phyloP scores from a whole-genome alignment of 108 stramenopile genomes.

The Epithemia pelagica region DNA sequence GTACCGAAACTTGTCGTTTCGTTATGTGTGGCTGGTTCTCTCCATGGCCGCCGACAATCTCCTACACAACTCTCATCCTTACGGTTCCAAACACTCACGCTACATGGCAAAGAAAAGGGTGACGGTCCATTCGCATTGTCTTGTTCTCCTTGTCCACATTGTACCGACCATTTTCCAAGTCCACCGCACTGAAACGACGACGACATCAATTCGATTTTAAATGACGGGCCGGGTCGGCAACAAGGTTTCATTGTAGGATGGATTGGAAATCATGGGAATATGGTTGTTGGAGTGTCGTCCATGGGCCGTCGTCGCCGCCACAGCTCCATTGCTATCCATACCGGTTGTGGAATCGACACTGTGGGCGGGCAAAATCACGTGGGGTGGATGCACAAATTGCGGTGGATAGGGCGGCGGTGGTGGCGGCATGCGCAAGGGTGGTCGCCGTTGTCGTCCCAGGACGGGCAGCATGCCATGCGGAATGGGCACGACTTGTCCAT shows the following conservation, averaged over 20 bases:
- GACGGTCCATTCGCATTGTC: too few species aligned
- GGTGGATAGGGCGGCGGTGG: too few species aligned
- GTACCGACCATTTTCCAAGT: too few species aligned
- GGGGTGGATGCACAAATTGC: background rate
- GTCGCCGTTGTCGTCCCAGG: background rate
- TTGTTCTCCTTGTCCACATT: too few species aligned
- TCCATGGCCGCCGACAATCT: too few species aligned
- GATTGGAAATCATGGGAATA: conserved; percentile 5
- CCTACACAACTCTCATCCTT: too few species aligned
- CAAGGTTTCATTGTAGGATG: conserved; percentile 6
- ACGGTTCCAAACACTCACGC: too few species aligned
- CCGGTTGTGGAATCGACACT: background rate
- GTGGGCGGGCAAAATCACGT: background rate
- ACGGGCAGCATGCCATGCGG: background rate
- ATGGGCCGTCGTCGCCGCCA: background rate
- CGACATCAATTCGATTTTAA: too few species aligned
- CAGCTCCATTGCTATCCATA: background rate
- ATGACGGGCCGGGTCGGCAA: conserved; percentile 6
- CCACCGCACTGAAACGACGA: too few species aligned
- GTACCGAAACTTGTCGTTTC: too few species aligned
- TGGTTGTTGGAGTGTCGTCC: background rate
- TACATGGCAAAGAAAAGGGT: too few species aligned
- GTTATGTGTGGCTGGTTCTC: too few species aligned
- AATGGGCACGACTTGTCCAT: conserved; percentile 5
- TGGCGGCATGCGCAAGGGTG: background rate